Evolutionary conservation across 139 green algal species (phyloP).

Genomic region (Gonium pectorale): DNA sequence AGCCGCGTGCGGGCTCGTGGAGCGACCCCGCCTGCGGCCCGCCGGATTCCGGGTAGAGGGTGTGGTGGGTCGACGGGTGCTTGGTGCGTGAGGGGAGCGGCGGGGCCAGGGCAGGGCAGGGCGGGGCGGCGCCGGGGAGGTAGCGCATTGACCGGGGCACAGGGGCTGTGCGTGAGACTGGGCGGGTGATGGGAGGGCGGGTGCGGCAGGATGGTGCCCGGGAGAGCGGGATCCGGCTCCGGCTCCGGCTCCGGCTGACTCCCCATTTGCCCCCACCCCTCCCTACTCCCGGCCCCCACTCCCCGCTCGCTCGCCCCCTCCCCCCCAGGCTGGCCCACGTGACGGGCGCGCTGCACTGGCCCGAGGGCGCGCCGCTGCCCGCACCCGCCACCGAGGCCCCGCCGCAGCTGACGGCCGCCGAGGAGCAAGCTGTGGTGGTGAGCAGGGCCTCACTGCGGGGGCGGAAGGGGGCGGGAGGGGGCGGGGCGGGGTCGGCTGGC

Average conservation of each 20-base stretch:
- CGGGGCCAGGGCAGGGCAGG: no score
- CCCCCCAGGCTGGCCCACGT: conserved; percentile 12
- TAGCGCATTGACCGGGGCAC: not conserved
- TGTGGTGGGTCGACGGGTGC: no score
- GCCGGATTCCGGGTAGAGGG: no score
- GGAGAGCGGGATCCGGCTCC: not conserved
- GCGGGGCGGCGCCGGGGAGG: not conserved
- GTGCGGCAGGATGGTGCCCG: not conserved
- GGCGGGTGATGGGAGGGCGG: not conserved
- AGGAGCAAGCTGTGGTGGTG: conserved; percentile 27
- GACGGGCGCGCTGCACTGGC: conserved; percentile 12
- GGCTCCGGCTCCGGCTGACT: not conserved
- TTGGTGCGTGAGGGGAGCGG: no score
- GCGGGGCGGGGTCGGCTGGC: no score
- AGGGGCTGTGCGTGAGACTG: not conserved
- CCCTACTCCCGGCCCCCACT: not conserved
- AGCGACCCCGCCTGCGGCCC: no score
- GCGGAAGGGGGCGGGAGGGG: not conserved
- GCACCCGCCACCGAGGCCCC: not conserved
- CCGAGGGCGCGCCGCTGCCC: conserved; percentile 12
- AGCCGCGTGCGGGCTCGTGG: no score
- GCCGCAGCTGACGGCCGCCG: not conserved
- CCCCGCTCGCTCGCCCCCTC: not conserved
- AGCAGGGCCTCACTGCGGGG: not conserved
- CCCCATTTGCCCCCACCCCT: not conserved